A percentile compares a stretch with the other conserved stretches of the same genome.
Evolutionary conservation across 164 flowering plant species (phyloP).

Genomic region (Nymphaea thermarum): DNA sequence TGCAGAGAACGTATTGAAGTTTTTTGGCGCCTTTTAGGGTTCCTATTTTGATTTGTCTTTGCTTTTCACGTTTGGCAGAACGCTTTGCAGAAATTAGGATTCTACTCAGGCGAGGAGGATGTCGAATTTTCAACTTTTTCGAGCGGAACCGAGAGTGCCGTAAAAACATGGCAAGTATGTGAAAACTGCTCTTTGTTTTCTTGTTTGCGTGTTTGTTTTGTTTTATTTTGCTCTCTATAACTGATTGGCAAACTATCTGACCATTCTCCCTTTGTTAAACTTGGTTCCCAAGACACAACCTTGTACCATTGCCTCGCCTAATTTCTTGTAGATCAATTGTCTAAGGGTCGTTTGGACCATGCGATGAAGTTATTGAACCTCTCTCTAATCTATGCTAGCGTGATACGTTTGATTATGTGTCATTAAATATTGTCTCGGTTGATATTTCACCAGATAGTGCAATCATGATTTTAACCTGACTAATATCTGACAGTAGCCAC

Average conservation of each 20-base stretch:
- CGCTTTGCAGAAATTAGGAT: conserved; percentile 65
- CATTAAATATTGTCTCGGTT: no score
- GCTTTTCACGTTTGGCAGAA: conserved; percentile 37
- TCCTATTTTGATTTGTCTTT: background rate
- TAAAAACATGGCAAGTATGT: conserved; percentile 95
- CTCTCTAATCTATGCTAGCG: no score
- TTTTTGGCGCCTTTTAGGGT: background rate
- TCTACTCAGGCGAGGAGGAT: conserved; percentile 94
- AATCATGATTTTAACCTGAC: no score
- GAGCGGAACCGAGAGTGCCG: conserved; percentile 80
- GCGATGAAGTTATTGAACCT: no score
- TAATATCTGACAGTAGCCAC: no score
- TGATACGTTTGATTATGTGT: no score
- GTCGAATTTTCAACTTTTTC: conserved; percentile 74
- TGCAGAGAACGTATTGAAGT: no score
- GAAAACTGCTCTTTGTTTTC: background rate
- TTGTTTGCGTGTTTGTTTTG: background rate
- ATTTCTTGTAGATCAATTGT: no score
- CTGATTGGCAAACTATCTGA: background rate
- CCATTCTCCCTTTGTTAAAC: background rate
- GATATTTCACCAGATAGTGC: no score
- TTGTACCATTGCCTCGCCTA: no score
- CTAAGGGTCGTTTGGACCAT: no score
- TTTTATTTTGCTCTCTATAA: background rate
- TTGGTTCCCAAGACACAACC: no score